A percentile compares a stretch with the other conserved stretches of the same genome.
Evolutionary conservation across 495 filamentous ascomycete genomes (phyloP).

Genomic region (Recurvomyces mirabilis): DNA sequence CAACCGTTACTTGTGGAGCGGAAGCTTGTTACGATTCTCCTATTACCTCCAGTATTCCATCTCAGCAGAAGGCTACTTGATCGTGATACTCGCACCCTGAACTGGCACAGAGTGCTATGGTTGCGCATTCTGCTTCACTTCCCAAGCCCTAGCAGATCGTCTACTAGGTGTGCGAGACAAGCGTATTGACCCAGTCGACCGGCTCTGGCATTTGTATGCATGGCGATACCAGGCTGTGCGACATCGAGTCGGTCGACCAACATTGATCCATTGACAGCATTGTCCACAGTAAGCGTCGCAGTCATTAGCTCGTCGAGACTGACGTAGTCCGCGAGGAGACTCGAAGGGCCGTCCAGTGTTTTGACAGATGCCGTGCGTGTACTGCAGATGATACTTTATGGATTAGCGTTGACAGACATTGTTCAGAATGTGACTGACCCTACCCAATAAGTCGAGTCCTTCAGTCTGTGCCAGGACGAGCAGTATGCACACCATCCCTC

Average conservation of each 20-base stretch:
- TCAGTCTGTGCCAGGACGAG: constrained; percentile 12
- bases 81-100: no score
- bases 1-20: no score
- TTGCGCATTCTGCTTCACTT: no score
- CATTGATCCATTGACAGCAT: constrained; percentile 6
- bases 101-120: no score
- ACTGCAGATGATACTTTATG: constrained; percentile 14
- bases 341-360: neutral
- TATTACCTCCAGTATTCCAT: no score
- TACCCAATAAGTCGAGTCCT: constrained; percentile 18
- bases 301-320: neutral
- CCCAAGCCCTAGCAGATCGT: no score
- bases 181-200: no score
- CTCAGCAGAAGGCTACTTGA: no score
- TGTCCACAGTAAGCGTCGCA: constrained; percentile 1
- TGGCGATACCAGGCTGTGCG: constrained; percentile 15
- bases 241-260: neutral
- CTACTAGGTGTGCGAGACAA: no score
- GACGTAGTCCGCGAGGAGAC: neutral
- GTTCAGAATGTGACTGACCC: neutral
- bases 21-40: no score
- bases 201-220: constrained; percentile 8
- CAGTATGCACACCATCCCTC: constrained; percentile 13
- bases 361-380: constrained; percentile 10
- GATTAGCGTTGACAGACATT: neutral